Evolutionary conservation across 2,329 filamentous ascomycete species (phyloP).

Genomic region (Microsporum canis): DNA sequence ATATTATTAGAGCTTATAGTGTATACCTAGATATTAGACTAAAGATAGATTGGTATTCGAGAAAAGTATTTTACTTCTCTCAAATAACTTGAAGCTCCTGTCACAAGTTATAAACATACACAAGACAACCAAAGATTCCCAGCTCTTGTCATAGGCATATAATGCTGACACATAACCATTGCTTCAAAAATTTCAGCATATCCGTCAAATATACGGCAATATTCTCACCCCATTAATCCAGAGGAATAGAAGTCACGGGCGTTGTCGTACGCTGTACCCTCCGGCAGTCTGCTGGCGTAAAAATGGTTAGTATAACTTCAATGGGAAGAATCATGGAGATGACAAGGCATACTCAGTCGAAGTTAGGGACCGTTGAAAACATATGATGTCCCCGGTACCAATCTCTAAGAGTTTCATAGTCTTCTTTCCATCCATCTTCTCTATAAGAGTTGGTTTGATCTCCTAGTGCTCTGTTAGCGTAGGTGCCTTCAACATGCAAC

Average conservation of each 20-base stretch:
- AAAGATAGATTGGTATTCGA: neutral
- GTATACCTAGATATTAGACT: neutral
- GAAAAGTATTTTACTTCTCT: too few relatives aligned
- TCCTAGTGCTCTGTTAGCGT: slow-evolving; percentile 41
- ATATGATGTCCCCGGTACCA: slow-evolving; percentile 93
- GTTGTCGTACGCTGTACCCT: neutral
- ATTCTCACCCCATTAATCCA: neutral
- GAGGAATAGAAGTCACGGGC: neutral
- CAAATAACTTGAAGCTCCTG: too few relatives aligned
- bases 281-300: neutral
- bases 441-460: slow-evolving; percentile 97
- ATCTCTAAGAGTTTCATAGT: slow-evolving; percentile 84
- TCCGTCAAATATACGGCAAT: neutral
- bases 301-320: neutral
- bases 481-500: neutral
- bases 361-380: slow-evolving; percentile 53
- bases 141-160: too few relatives aligned
- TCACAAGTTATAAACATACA: too few relatives aligned
- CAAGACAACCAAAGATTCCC: too few relatives aligned
- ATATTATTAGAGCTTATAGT: neutral
- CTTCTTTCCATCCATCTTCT: slow-evolving; percentile 80
- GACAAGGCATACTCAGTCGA: neutral
- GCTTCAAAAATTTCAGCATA: neutral
- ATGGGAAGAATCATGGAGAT: neutral
- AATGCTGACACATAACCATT: too few relatives aligned